These are phyloP conservation scores for Quillaja saponaria DNA, from an alignment of 306 rosid genomes.

Conservation along the genomic window DNA sequence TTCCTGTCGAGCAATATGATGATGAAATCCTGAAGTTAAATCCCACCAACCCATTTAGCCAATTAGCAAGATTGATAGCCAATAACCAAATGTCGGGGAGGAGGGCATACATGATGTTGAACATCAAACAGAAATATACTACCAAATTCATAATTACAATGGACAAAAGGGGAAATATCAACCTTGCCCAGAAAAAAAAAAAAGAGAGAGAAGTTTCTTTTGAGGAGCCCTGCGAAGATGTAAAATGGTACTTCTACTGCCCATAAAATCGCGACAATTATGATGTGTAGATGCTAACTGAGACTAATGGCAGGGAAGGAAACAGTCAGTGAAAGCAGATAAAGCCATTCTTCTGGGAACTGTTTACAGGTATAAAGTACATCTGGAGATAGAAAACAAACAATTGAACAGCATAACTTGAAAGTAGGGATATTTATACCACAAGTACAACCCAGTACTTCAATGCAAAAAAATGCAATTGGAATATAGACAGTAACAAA, in stretches of 20 bases:
- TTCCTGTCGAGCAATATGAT: constrained; percentile 32
- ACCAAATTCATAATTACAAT: background rate
- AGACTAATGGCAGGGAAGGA: constrained; percentile 33
- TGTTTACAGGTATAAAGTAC: too few species aligned
- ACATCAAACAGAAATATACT: constrained; percentile 3
- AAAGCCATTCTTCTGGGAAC: constrained; percentile 36
- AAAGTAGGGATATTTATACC: too few species aligned
- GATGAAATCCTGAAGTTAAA: constrained; percentile 28
- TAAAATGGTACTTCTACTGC: constrained; percentile 12
- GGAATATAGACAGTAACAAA: too few species aligned
- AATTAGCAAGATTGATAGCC: constrained; percentile 8
- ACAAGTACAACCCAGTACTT: too few species aligned
- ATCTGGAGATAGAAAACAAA: too few species aligned
- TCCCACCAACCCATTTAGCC: constrained; percentile 29
- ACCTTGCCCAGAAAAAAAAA: constrained; percentile 35
- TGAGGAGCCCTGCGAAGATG: constrained; percentile 29
- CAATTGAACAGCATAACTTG: too few species aligned
- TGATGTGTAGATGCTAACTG: constrained; percentile 30
- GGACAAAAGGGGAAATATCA: constrained; percentile 15
- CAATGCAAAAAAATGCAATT: too few species aligned
- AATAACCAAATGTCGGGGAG: constrained; percentile 4
- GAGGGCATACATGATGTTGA: constrained; percentile 15
- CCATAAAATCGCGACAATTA: constrained; percentile 5
- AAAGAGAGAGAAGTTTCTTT: constrained; percentile 24
- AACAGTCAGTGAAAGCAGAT: constrained; percentile 34